Conservation (phyloP, 116 monocot genomes). For the Papilionanthe hybrid region DNA sequence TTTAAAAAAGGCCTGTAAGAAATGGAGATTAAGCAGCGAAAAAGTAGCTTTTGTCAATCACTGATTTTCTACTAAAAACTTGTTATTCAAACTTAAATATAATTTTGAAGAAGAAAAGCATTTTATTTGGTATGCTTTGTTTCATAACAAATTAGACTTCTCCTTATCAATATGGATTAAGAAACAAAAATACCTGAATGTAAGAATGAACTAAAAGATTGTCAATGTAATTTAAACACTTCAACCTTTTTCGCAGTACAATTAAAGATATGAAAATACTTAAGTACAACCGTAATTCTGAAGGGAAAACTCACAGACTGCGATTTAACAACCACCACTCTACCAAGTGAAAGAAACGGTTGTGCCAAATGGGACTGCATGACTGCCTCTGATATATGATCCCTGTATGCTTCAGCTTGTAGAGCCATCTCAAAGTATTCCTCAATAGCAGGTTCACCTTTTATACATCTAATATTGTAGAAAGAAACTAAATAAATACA, state of each 20-base stretch:
- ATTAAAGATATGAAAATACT: not conserved
- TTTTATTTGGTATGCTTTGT: not conserved
- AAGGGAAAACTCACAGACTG: constrained; percentile 44
- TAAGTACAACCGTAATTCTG: not conserved
- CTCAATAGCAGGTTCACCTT: constrained; percentile 96
- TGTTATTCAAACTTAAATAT: not conserved
- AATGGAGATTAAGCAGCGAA: not conserved
- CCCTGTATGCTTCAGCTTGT: constrained; percentile 60
- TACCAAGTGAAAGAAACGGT: constrained; percentile 80
- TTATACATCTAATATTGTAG: constrained; percentile 71
- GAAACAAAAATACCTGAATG: not conserved
- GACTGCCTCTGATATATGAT: constrained; percentile 55
- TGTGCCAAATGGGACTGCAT: constrained; percentile 60
- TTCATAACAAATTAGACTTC: too few relatives aligned
- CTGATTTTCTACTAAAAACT: not conserved
- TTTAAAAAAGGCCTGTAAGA: constrained; percentile 7
- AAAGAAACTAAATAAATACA: not conserved
- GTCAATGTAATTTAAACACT: not conserved
- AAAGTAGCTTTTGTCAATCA: not conserved
- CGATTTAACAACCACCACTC: constrained; percentile 79
- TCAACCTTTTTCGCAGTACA: not conserved
- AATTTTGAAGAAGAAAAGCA: not conserved
- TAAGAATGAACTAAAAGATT: not conserved
- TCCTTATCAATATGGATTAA: not conserved
- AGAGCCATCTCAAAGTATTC: constrained; percentile 70